These are phyloP conservation scores for Fragaria vesca DNA, from an alignment of 306 rosid genomes.

Conservation along the genomic window DNA sequence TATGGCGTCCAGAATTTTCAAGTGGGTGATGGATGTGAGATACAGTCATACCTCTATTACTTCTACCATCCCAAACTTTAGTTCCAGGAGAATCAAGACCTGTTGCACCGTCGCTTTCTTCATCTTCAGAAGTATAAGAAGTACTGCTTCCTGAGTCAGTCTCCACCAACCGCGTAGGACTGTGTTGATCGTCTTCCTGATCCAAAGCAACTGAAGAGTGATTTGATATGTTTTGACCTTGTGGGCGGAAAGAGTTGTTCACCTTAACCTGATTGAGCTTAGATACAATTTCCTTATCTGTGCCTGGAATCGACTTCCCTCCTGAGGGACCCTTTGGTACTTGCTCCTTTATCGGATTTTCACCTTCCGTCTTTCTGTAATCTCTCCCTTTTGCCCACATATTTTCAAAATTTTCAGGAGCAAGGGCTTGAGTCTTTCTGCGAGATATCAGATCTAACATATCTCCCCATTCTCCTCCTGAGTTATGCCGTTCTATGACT, in stretches of 20 bases:
- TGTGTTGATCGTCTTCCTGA: slow-evolving; percentile 47
- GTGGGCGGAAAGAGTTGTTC: slow-evolving; percentile 31
- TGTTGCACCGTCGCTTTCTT: slow-evolving; percentile 57
- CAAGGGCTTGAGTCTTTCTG: slow-evolving; percentile 85
- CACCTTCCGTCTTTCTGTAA: slow-evolving; percentile 60
- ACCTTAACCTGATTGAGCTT: slow-evolving; percentile 38
- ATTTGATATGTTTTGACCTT: slow-evolving; percentile 37
- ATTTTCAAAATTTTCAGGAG: slow-evolving; percentile 95
- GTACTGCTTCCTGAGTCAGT: slow-evolving; percentile 66
- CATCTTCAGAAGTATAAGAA: slow-evolving; percentile 84
- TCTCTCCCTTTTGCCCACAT: slow-evolving; percentile 90
- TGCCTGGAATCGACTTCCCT: slow-evolving; percentile 41
- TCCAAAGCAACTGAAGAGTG: slow-evolving; percentile 33
- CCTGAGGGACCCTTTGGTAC: slow-evolving; percentile 38
- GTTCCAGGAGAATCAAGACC: slow-evolving; percentile 96
- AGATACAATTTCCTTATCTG: slow-evolving; percentile 35
- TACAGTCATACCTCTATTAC: slow-evolving; percentile 62
- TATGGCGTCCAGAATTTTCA: slow-evolving; percentile 58
- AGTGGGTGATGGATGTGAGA: slow-evolving; percentile 95
- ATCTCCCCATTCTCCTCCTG: slow-evolving; percentile 94
- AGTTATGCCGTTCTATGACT: slow-evolving; percentile 40
- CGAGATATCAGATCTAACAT: slow-evolving; percentile 77
- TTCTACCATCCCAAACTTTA: slow-evolving; percentile 94
- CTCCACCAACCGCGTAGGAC: slow-evolving; percentile 34
- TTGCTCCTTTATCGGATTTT: slow-evolving; percentile 47